Evolutionary conservation across 768 basidiomycete species (phyloP), one percentile per base, ranked within the genome.

Genomic region (Pleurotus eryngii): DNA sequence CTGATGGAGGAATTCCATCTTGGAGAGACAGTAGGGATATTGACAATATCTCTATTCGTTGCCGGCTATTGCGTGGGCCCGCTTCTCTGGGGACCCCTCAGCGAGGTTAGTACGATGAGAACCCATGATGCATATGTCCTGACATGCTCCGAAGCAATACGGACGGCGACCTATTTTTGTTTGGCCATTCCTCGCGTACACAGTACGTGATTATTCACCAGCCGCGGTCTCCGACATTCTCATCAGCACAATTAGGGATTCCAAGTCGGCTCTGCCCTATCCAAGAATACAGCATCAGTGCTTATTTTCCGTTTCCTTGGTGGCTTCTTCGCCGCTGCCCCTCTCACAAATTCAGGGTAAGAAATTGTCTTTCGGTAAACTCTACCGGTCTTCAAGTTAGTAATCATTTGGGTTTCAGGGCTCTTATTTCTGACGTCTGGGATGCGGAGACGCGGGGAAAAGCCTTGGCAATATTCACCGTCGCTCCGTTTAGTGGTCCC

Each of bases 251-350:
- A 22, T 48, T 20, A 83, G 83, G 70, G 74, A 40, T 88, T 88
- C 64, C 83, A 85, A 73, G 66, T 87, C 24, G 89, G 81, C 26
- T 78, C 78, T 39, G 87, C 89, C 0, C 71, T 89, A 3, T 73
- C 85, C 0, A 70, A 74, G 39, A 90, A 88, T 67, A 82, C 82
- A 1, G 76, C 74, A 5, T 80, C 85, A 3, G 67, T 92, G n/a
- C 74, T 92, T 11, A 64, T 87, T 15, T 83, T 88, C 61, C 81
- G 90, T 18, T 86, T 90, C 66, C 66, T 90, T n/a, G 81, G 83
- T 1, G 89, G 90, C 11, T 72, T 74, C 1, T 90, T 88, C 61
- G 87, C 88, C 17, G 80, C 85, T 15, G 79, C 83, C 26, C 89
- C 89, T 1, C 63, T 89, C 46, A 81, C 87, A 5, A 89, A 89